Base-by-base conservation (phyloP, 1,139 yeast species). In the Sugiyamaella castrensis region DNA sequence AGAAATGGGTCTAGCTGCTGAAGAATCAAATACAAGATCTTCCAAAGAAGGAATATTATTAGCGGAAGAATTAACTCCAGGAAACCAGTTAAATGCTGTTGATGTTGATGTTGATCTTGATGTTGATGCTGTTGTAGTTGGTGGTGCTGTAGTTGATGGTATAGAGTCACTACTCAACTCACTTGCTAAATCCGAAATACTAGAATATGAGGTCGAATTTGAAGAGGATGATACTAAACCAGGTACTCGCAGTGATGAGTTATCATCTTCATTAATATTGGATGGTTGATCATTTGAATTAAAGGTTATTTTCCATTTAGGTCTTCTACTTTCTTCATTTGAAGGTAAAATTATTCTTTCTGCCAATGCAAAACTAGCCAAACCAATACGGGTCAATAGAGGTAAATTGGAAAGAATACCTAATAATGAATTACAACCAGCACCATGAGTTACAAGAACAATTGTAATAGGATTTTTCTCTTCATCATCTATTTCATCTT, bases 371-470 rank as follows among this genome's bases (percentile, higher is more conserved):
- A 59, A 57, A 35, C 66, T 57, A 7, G 70, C 70, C 15, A 68
- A 53, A 1, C 63, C 65, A 29, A 69, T 57, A 28, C 64, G 60
- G 15, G 60, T 56, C 34, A 70, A 58, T 37, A 67, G 56, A 5
- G 73, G 72, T 45, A 54, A 56, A 34, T 63, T 58, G 8, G 62
- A 51, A 24, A 70, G 48, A 12, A 60, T 60, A 9, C 71, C 71
- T 29, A 70, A 56, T 45, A 70, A 53, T 8, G 73, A 66, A 44
- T 69, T 70, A 53, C 72, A 67, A 0, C 71, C 68, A 2, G 74
- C 72, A 1, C 74, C 74, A 48, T 71, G 74, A 11, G 73, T 66
- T 8, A 70, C 72, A 15, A 70, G 46, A 1, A 69, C 53, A 5
- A 67, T 57, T 3, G 65, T 60, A n/a, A 53, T 46, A 28, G 52